A percentile compares a stretch with the other conserved stretches of the same genome.
phyloP scores from a whole-genome alignment of 805 yeast species.

The Kazachstania psychrophila region DNA sequence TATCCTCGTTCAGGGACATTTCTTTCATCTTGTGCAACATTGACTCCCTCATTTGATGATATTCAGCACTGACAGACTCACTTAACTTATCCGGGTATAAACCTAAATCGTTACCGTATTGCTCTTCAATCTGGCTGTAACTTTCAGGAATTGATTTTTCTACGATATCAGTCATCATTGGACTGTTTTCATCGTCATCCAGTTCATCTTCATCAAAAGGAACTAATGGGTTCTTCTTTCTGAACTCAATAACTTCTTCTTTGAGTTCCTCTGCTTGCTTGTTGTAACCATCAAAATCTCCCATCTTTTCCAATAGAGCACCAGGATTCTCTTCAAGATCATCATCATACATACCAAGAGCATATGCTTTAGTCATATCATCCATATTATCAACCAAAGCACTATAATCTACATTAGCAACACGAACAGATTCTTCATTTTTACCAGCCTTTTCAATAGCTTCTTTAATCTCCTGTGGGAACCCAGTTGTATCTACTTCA shows the following conservation, averaged over 20 bases:
- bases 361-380: conserved; percentile 52
- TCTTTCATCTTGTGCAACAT: conserved; percentile 35
- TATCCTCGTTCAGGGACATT: background rate
- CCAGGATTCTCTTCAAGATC: conserved; percentile 47
- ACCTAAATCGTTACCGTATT: conserved; percentile 11
- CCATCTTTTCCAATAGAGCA: conserved; percentile 42
- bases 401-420: conserved; percentile 33
- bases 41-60: conserved; percentile 44
- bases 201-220: conserved; percentile 2
- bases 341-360: conserved; percentile 52
- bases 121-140: conserved; percentile 21
- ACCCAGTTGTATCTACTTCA: conserved; percentile 1
- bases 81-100: conserved; percentile 29
- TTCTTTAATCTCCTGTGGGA: conserved; percentile 10
- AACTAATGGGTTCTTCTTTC: conserved; percentile 12
- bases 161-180: conserved; percentile 17
- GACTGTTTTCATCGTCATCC: conserved; percentile 14
- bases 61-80: conserved; percentile 45
- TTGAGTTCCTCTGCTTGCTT: conserved; percentile 33
- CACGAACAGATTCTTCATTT: conserved; percentile 8
- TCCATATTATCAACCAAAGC: conserved; percentile 40
- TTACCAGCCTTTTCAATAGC: conserved; percentile 6
- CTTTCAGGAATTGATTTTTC: conserved; percentile 26
- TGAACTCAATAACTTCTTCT: conserved; percentile 22
- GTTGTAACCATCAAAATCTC: conserved; percentile 47